These are phyloP conservation scores for Seminavis robusta DNA, from an alignment of 108 stramenopile genomes.

Conservation along the genomic window DNA sequence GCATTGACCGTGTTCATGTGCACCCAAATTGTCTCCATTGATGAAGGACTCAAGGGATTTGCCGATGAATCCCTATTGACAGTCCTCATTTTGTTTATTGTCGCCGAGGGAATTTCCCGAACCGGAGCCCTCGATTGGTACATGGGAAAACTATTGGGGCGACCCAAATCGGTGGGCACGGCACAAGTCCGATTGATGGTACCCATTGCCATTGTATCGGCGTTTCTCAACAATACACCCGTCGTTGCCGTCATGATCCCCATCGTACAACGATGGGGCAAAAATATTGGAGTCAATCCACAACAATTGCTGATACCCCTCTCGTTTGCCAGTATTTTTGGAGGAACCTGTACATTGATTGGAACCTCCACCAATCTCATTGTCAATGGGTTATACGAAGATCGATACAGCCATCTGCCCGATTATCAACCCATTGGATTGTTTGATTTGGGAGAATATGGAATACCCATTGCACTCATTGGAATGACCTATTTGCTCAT, in stretches of 20 bases:
- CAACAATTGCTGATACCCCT: constrained; percentile 82
- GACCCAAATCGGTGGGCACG: constrained; percentile 43
- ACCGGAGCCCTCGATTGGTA: constrained; percentile 89
- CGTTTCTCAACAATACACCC: constrained; percentile 90
- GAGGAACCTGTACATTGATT: constrained; percentile 87
- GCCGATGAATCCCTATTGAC: constrained; percentile 78
- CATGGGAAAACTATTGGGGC: constrained; percentile 77
- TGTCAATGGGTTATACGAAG: constrained; percentile 56
- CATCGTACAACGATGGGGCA: constrained; percentile 76
- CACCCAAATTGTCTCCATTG: constrained; percentile 55
- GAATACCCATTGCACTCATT: constrained; percentile 69
- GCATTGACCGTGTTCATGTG: constrained; percentile 73
- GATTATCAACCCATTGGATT: constrained; percentile 48
- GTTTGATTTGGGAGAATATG: constrained; percentile 78
- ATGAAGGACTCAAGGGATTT: constrained; percentile 77
- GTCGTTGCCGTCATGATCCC: constrained; percentile 90
- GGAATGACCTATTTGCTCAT: constrained; percentile 75
- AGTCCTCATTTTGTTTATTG: constrained; percentile 79
- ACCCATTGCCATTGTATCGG: constrained; percentile 58
- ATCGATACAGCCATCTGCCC: constrained; percentile 42
- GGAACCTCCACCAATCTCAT: constrained; percentile 90
- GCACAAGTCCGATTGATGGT: constrained; percentile 78
- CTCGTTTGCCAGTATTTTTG: constrained; percentile 81
- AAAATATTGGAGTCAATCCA: constrained; percentile 44
- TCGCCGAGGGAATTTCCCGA: constrained; percentile 74